These are phyloP conservation scores for Antitrichia curtipendula DNA, from an alignment of 225 moss, liverwort and hornwort species.

Conservation along the genomic window DNA sequence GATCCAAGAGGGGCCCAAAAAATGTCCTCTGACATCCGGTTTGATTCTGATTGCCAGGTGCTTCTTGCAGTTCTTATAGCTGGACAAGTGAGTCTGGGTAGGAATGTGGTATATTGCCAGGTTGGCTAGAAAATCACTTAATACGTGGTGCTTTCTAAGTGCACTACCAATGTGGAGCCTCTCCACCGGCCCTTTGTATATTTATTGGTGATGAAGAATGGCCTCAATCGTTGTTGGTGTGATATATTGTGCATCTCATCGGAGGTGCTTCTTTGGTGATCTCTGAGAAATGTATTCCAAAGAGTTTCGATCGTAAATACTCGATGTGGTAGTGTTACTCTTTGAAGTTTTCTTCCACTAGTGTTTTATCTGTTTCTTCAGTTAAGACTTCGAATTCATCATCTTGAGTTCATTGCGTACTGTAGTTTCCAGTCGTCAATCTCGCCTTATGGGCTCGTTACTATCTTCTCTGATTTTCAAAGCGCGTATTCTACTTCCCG, in stretches of 20 bases:
- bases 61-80: background rate
- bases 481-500: background rate
- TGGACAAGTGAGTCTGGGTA: background rate
- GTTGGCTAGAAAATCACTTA: background rate
- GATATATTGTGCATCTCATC: background rate
- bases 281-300: background rate
- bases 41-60: background rate
- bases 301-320: background rate
- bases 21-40: background rate
- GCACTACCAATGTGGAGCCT: background rate
- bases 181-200: background rate
- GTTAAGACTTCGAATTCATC: background rate
- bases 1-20: background rate
- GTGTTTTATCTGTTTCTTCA: background rate
- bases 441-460: background rate
- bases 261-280: background rate
- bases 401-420: background rate
- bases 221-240: background rate
- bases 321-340: background rate
- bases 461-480: background rate
- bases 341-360: background rate
- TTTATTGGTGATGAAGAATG: background rate
- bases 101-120: background rate
- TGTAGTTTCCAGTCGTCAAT: background rate
- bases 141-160: background rate